Base-by-base conservation (phyloP, 169 alveolate species). In the Cryptosporidium parvum region DNA sequence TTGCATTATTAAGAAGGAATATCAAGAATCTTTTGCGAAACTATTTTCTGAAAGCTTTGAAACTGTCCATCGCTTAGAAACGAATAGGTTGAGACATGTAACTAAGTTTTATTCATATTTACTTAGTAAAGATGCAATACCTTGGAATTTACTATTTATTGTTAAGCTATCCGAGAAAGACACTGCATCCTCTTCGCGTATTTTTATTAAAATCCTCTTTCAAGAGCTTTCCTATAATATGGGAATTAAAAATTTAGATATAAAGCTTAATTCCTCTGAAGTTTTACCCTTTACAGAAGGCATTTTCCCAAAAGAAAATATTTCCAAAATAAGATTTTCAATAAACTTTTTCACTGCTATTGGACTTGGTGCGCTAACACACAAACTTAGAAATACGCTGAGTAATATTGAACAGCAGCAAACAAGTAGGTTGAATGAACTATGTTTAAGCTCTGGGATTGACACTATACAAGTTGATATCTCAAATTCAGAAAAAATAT, bases 311-410 rank as follows among this genome's bases (percentile, higher is more conserved):
- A 92, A 89, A 70, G 99, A 98, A 85, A 93, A 96, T 73, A 98
- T 99, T 0, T 96, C 95, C 91, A 95, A 97, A 92, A 96, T 98
- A 51, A 95, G 99, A 72, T 98, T 98, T 93, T 95, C 99, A 85
- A 97, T 97, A 72, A 98, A 98, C 94, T 98, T 97, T 93, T 98
- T 97, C 93, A 97, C 99, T 10, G 98, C 99, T 26, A 98, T 98
- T 70, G 99, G 99, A 0, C 91, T 98, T 42, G 98, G 98, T 10
- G 97, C 96, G 16, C 93, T 98, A 73, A 98, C 99, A 12, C 96
- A 95, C 58, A 96, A 97, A 23, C 94, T 96, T 75, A 95, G 99
- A 85, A 95, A 95, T 56, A 92, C 94, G 44, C 95, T 97, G 61
- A 92, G 93, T 61, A 33, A 85, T 23, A 39, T 69, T 59, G 91